A percentile compares a stretch with the other conserved stretches of the same genome.
Conservation (phyloP, 2,329 filamentous ascomycete species). For the Ascochyta lentis region DNA sequence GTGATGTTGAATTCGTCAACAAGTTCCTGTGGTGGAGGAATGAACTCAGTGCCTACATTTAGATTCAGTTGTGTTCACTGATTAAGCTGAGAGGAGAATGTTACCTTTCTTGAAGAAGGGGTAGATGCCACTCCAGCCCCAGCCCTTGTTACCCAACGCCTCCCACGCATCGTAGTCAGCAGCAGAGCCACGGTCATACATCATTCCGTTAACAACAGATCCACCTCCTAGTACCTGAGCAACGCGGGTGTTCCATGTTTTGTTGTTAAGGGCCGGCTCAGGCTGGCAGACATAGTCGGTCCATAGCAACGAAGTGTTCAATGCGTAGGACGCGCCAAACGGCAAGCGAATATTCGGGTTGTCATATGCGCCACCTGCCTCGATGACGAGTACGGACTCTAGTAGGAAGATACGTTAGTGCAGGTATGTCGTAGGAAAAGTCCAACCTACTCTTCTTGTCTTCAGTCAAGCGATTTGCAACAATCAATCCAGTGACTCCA, state of each 20-base stretch:
- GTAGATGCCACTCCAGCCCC: slow-evolving; percentile 61
- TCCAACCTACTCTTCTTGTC: slow-evolving; percentile 20
- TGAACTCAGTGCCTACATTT: slow-evolving; percentile 25
- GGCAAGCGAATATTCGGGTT: slow-evolving; percentile 33
- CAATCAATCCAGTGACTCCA: slow-evolving; percentile 35
- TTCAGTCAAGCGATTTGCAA: slow-evolving; percentile 34
- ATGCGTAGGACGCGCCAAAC: slow-evolving; percentile 28
- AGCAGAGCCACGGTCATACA: slow-evolving; percentile 45
- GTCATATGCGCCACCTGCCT: slow-evolving; percentile 33
- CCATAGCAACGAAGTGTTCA: slow-evolving; percentile 32
- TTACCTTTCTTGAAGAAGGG: slow-evolving; percentile 38
- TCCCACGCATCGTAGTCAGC: slow-evolving; percentile 62
- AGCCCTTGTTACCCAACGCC: slow-evolving; percentile 64
- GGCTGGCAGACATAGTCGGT: slow-evolving; percentile 26
- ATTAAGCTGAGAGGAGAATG: background rate
- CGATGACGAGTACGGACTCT: slow-evolving; percentile 40
- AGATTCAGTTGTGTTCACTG: background rate
- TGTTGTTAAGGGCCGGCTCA: slow-evolving; percentile 26
- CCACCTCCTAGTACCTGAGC: slow-evolving; percentile 34
- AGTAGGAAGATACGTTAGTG: slow-evolving; percentile 8
- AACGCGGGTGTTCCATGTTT: slow-evolving; percentile 25
- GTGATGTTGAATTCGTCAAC: slow-evolving; percentile 29
- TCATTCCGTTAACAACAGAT: slow-evolving; percentile 45
- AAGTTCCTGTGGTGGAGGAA: slow-evolving; percentile 25
- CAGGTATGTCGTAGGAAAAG: background rate